A percentile compares a stretch with the other conserved stretches of the same genome.
phyloP scores from a whole-genome alignment of 495 filamentous ascomycete species.

The Bryoglossum gracile region DNA sequence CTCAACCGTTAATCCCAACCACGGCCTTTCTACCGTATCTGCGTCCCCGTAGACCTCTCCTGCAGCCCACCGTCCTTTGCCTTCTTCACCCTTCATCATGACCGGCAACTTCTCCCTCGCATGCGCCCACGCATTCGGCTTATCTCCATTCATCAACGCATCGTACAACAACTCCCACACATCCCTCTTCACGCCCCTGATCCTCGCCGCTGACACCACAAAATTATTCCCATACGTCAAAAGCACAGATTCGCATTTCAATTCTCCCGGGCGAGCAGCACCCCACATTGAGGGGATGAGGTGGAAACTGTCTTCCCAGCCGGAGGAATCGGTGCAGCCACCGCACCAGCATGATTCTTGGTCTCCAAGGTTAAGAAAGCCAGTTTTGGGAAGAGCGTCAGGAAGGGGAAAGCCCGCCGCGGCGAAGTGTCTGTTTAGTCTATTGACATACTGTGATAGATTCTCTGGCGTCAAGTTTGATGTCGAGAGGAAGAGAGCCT shows the following conservation, averaged over 20 bases:
- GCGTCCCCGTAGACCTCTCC: slow-evolving; percentile 10
- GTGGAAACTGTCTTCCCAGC: slow-evolving; percentile 28
- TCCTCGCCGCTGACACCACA: slow-evolving; percentile 33
- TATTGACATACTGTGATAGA: slow-evolving; percentile 19
- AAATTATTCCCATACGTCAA: slow-evolving; percentile 39
- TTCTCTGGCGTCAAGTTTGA: slow-evolving; percentile 26
- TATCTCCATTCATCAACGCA: slow-evolving; percentile 19
- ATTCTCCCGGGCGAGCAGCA: slow-evolving; percentile 2
- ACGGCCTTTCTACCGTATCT: slow-evolving; percentile 28
- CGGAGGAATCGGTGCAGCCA: slow-evolving; percentile 30
- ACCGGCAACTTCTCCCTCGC: slow-evolving; percentile 14
- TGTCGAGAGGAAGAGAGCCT: slow-evolving; percentile 37
- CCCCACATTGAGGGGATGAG: slow-evolving; percentile 27
- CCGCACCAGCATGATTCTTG: slow-evolving; percentile 27
- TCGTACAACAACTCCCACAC: slow-evolving; percentile 29
- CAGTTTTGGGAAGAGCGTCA: slow-evolving; percentile 28
- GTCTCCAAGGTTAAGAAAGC: slow-evolving; percentile 35
- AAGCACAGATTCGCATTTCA: slow-evolving; percentile 23
- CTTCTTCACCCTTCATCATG: slow-evolving; percentile 15
- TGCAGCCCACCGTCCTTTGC: slow-evolving; percentile 9
- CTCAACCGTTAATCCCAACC: slow-evolving; percentile 37
- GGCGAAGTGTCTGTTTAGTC: slow-evolving; percentile 28
- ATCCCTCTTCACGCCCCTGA: slow-evolving; percentile 26
- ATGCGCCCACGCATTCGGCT: slow-evolving; percentile 27
- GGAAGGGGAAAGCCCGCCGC: slow-evolving; percentile 9